Base-by-base conservation (phyloP, 106 monocot genomes). In the Amphibolis antarctica region DNA sequence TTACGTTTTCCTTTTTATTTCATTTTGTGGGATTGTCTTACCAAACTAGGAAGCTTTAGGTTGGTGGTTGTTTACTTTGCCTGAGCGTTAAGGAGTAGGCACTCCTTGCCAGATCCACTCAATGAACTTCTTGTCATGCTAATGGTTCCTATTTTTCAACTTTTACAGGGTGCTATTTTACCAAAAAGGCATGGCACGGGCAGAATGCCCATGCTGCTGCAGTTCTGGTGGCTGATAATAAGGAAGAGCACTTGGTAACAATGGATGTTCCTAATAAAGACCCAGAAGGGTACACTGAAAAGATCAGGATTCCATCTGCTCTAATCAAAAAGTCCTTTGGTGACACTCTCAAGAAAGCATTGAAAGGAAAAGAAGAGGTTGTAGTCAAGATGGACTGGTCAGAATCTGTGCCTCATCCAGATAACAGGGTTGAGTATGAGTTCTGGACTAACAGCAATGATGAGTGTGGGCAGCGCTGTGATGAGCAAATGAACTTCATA, bases 401-500 rank as follows among this genome's bases (percentile, higher is more conserved):
- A 55, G 89, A 89, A 61, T 85, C 89, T 12, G 69, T 89, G 58
- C 89, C 89, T 36, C 89, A 89, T 47, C 85, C 89, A 7, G 89
- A 89, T 63, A 81, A 89, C 20, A 76, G 89, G 14, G 89, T 89
- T 1, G 89, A 89, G 57, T 89, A 89, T 17, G 89, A 89, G 45
- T 73, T 85, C 55, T 89, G 89, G 89, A 85, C 85, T 3, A 85
- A 85, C 55, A 82, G 85, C 53, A 89, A 85, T 64, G 85, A 89
- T 53, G 89, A 89, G 72, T 89, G 89, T 62, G 89, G 89, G 25
- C 67, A 75, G 1, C 82, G 82, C 60, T 89, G 89, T 54, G 82
- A 89, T n/a, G 75, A 66, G n/a, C 89, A 89, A 62, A 89, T 89
- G 70, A 77, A 89, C 0, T 89, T 89, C 55, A 79, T 89, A 18